phyloP scores from a whole-genome alignment of 1,139 yeast species.

The Pichia sp. region DNA sequence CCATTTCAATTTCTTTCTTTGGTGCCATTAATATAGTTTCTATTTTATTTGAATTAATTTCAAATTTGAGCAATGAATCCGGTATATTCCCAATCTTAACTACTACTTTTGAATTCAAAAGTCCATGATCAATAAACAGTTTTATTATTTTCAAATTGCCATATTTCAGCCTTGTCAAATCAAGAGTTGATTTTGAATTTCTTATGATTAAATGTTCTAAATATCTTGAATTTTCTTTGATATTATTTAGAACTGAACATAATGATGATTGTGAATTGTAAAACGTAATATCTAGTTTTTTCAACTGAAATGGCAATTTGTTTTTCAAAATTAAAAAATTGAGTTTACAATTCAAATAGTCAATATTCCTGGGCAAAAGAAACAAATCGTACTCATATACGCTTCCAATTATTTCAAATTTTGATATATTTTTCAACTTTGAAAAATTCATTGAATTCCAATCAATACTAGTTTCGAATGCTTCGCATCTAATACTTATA shows the following conservation, averaged over 20 bases:
- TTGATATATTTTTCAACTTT: neutral
- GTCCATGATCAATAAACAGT: neutral
- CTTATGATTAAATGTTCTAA: conserved; percentile 1
- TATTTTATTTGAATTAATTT: conserved; percentile 2
- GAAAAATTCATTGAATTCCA: conserved; percentile 8
- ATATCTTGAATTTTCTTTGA: neutral
- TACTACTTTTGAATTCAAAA: neutral
- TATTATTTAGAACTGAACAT: neutral
- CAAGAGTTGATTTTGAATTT: conserved; percentile 1
- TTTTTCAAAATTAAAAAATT: conserved; percentile 1
- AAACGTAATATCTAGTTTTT: conserved; percentile 1
- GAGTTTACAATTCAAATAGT: conserved; percentile 2
- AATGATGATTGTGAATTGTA: neutral
- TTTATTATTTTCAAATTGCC: conserved; percentile 1
- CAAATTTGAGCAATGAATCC: neutral
- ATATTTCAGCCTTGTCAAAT: conserved; percentile 3
- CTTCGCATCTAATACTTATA: neutral
- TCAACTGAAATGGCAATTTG: neutral
- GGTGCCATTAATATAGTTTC: conserved; percentile 5
- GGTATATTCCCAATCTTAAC: conserved; percentile 5
- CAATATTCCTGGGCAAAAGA: conserved; percentile 2
- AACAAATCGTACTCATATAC: conserved; percentile 4
- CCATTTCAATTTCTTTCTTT: neutral
- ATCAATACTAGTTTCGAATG: conserved; percentile 1
- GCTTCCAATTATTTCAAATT: conserved; percentile 3